Conservation (phyloP, 345 rosid genomes). For the Odontarrhena argentea region DNA sequence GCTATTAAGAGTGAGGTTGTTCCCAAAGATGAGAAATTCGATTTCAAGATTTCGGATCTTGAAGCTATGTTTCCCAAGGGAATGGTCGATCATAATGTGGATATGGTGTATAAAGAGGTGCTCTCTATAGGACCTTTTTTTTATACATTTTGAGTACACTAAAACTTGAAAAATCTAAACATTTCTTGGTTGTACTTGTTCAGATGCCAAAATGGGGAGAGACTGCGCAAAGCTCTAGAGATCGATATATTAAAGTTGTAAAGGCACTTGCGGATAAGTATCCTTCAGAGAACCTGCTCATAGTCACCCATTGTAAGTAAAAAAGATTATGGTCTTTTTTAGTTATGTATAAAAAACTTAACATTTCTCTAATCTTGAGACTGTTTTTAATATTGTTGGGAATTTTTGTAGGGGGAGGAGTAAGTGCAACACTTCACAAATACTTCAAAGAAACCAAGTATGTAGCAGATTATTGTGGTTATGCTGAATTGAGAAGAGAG, state of each 20-base stretch:
- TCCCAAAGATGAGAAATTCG: conserved; percentile 61
- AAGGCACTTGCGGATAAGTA: conserved; percentile 64
- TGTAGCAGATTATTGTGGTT: conserved; percentile 73
- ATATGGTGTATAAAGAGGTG: conserved; percentile 62
- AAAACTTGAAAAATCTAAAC: background rate
- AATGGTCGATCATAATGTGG: conserved; percentile 54
- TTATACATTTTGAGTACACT: background rate
- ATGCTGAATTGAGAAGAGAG: conserved; percentile 56
- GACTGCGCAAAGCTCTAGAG: conserved; percentile 35
- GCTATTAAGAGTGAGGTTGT: conserved; percentile 52
- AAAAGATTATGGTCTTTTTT: background rate
- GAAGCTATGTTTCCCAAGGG: conserved; percentile 64
- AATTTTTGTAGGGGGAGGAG: conserved; percentile 72
- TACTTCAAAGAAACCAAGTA: conserved; percentile 54
- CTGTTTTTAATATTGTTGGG: background rate
- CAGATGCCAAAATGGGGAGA: conserved; percentile 85
- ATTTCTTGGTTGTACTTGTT: conserved; percentile 4
- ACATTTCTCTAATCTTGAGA: background rate
- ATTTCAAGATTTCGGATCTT: conserved; percentile 57
- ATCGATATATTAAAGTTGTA: conserved; percentile 52
- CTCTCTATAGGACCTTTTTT: background rate
- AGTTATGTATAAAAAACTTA: background rate
- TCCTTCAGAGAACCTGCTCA: conserved; percentile 75
- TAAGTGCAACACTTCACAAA: conserved; percentile 62
- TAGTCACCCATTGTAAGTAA: conserved; percentile 77